Evolutionary conservation across 257 asterid genomes (phyloP).

Genomic region (Leonotis leonurus): DNA sequence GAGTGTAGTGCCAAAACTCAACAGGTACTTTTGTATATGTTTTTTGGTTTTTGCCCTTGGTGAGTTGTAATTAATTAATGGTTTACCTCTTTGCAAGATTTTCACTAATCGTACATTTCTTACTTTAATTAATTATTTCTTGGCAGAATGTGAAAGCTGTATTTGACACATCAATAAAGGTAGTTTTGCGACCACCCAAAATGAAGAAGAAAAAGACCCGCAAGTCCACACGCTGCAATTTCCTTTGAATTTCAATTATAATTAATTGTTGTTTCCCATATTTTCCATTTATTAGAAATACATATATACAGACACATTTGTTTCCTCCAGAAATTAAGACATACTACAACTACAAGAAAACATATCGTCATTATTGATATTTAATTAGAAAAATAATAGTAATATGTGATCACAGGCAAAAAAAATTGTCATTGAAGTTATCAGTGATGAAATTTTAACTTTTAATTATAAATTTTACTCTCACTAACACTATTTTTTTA

Average conservation of each 20-base stretch:
- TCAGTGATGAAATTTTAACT: no score
- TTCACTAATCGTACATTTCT: neutral
- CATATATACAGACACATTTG: no score
- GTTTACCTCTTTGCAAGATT: neutral
- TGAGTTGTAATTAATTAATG: neutral
- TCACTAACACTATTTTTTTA: no score
- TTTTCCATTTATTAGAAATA: neutral
- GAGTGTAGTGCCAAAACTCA: slow-evolving; percentile 93
- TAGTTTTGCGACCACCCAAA: slow-evolving; percentile 76
- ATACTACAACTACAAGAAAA: no score
- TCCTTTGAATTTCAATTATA: slow-evolving; percentile 31
- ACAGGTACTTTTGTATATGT: slow-evolving; percentile 42
- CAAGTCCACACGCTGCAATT: slow-evolving; percentile 50
- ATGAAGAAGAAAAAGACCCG: slow-evolving; percentile 53
- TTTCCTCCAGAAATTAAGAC: neutral
- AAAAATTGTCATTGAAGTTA: no score
- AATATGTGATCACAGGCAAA: no score
- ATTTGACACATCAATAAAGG: slow-evolving; percentile 76
- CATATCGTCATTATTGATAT: no score
- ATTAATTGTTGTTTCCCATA: neutral
- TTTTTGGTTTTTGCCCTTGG: neutral
- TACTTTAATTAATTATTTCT: neutral
- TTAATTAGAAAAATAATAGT: no score
- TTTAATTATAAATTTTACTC: no score
- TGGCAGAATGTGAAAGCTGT: slow-evolving; percentile 73